Evolutionary conservation across 805 yeast genomes (phyloP).

Genomic region (Ogataea neopini): DNA sequence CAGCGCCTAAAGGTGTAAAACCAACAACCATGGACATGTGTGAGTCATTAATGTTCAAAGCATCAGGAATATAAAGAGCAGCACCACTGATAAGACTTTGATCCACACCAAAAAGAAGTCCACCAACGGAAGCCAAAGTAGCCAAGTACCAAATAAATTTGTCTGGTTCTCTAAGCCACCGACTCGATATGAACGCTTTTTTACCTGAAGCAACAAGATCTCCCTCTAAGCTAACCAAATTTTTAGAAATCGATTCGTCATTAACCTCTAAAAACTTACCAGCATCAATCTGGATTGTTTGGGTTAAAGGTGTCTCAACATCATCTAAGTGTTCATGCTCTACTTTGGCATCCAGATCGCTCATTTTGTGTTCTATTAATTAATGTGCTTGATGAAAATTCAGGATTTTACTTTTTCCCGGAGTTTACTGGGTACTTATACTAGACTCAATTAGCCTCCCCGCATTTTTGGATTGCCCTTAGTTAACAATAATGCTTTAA

Average conservation of each 20-base stretch:
- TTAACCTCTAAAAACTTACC: conserved; percentile 16
- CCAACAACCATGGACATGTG: conserved; percentile 18
- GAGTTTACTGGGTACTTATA: not conserved
- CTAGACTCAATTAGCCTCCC: not conserved
- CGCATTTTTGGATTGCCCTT: too few relatives aligned
- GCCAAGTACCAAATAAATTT: conserved; percentile 17
- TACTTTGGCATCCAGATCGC: conserved; percentile 2
- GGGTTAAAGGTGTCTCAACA: not conserved
- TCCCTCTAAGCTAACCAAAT: conserved; percentile 8
- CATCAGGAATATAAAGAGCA: conserved; percentile 12
- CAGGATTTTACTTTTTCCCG: too few relatives aligned
- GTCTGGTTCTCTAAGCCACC: conserved; percentile 15
- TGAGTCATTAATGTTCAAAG: conserved; percentile 5
- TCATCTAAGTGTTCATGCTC: conserved; percentile 13
- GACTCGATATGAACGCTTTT: conserved; percentile 12
- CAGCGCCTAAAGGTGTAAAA: conserved; percentile 66
- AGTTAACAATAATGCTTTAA: too few relatives aligned
- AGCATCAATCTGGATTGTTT: conserved; percentile 14
- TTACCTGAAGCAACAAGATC: conserved; percentile 10
- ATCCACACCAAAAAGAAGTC: conserved; percentile 17
- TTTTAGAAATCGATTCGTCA: conserved; percentile 8
- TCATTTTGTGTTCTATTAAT: too few relatives aligned
- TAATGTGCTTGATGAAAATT: too few relatives aligned
- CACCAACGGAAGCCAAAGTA: conserved; percentile 17
- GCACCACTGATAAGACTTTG: conserved; percentile 19